A percentile compares a stretch with the other conserved stretches of the same genome.
These are phyloP conservation scores for Myochromella boudieri DNA, from an alignment of 768 basidiomycete species.

Conservation along the genomic window DNA sequence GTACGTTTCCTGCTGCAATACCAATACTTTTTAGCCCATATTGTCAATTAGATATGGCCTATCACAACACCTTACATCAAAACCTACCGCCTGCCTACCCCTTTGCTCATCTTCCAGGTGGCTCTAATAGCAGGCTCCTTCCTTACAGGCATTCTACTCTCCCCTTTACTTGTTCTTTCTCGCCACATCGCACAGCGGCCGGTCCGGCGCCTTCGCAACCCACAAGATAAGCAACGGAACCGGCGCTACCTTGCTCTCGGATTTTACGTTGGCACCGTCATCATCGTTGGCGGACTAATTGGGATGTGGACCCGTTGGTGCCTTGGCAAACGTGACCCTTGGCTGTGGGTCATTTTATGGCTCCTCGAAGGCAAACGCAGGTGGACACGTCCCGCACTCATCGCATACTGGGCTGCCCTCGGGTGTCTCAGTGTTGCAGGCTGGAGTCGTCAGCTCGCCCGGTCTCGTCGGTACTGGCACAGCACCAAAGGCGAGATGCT, in stretches of 20 bases:
- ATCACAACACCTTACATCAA: constrained; percentile 80
- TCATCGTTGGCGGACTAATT: constrained; percentile 80
- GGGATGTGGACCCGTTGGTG: constrained; percentile 94
- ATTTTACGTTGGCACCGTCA: constrained; percentile 74
- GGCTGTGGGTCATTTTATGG: constrained; percentile 82
- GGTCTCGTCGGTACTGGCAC: constrained; percentile 66
- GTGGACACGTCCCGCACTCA: constrained; percentile 77
- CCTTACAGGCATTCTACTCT: constrained; percentile 91
- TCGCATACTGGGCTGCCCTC: constrained; percentile 84
- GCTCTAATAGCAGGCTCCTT: constrained; percentile 92
- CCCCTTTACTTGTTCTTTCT: constrained; percentile 88
- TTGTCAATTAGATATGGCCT: constrained; percentile 69
- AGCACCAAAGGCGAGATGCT: constrained; percentile 33
- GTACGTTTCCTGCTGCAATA: constrained; percentile 43
- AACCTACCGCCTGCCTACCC: constrained; percentile 91
- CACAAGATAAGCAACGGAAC: constrained; percentile 80
- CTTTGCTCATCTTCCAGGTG: constrained; percentile 87
- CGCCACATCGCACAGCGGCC: constrained; percentile 90
- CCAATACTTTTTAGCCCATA: neutral
- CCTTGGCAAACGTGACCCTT: constrained; percentile 79
- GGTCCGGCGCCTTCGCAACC: constrained; percentile 76
- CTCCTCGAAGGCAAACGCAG: constrained; percentile 70
- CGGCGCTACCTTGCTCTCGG: constrained; percentile 81
- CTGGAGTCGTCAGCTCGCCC: constrained; percentile 89
- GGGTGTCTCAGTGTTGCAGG: constrained; percentile 87